Percentiles rank a stretch among this genome's conserved stretches.
These are phyloP conservation scores for Ophioceras dolichostomum DNA, from an alignment of 2,329 filamentous ascomycete genomes.

Conservation along the genomic window DNA sequence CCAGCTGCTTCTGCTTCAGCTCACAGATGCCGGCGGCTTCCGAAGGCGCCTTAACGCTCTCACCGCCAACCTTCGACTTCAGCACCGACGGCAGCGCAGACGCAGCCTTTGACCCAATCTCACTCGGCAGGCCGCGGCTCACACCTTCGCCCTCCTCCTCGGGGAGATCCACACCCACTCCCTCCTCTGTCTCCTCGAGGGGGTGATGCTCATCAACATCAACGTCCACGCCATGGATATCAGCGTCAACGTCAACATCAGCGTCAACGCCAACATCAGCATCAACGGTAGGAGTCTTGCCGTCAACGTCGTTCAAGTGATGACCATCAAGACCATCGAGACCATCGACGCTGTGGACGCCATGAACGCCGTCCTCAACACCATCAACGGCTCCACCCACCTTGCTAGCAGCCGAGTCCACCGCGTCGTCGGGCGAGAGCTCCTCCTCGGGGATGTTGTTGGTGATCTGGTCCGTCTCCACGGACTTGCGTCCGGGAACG, in stretches of 20 bases:
- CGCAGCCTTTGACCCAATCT: neutral
- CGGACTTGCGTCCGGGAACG: neutral
- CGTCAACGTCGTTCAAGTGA: neutral
- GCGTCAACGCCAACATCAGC: too few species aligned
- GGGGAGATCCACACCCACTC: too few species aligned
- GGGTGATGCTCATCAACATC: too few species aligned
- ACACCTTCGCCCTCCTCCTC: neutral
- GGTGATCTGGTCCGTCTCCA: neutral
- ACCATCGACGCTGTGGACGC: neutral
- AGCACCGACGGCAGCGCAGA: neutral
- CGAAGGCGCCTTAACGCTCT: slow-evolving; percentile 1
- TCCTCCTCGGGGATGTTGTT: slow-evolving; percentile 8
- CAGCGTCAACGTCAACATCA: too few species aligned
- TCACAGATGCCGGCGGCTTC: slow-evolving; percentile 4
- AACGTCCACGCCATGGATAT: too few species aligned
- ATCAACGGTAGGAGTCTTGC: neutral
- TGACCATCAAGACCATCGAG: neutral
- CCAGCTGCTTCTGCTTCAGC: slow-evolving; percentile 4
- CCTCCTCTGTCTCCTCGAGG: neutral
- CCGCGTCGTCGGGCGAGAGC: slow-evolving; percentile 1
- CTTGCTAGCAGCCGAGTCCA: neutral
- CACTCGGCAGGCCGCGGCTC: neutral
- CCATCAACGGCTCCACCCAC: neutral
- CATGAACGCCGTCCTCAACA: neutral
- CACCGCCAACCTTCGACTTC: slow-evolving; percentile 1